Evolutionary conservation across 495 filamentous ascomycete genomes (phyloP), one percentile per base, ranked within the genome.

Genomic region (Choiromyces venosus): DNA sequence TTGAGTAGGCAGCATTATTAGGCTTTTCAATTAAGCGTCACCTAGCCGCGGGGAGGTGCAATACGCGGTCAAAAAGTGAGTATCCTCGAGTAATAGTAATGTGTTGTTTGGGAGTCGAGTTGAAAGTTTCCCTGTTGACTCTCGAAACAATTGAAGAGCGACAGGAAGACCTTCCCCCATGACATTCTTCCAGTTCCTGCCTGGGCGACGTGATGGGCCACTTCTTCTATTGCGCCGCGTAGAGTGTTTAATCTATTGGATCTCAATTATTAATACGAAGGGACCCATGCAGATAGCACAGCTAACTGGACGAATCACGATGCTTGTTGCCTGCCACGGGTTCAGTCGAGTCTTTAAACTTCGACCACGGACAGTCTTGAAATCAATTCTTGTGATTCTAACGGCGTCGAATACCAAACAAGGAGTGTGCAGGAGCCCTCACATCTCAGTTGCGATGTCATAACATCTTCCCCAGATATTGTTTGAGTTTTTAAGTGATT

Each of bases 391-490:
- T 14, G 25, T 18, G 52, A 61, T 14, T 16, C 10, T 25, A 18
- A 61, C 10, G 10, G 10, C 52, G 2, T 29, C 52, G 33, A 61
- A 61, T 12, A 33, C n/a, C n/a, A 4, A 29, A 29, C n/a, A 12
- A 33, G 52, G 10, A 29, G 12, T 33, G 52, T 12, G 25, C 52
- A 61, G 52, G 52, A 61, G 52, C 52, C 33, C 52, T 61, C 7
- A 33, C 52, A 29, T 33, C 52, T 33, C 52, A 61, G 10, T 61
- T 33, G 29, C 25, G 12, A 33, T 33, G 52, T 61, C 25, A 61
- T 61, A 61, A 61, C 52, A 61, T 61, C 52, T 61, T 25, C 52
- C 52, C 52, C 52, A 29, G 52, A 61, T 61, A 29, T 61, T 33
- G 12, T 18, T 42, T 42, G 19, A 10, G 21, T 25, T 52, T 52